Evolutionary conservation across 2,329 filamentous ascomycete species (phyloP), one percentile per base, ranked within the genome.

Genomic region (Diaporthe sp.): DNA sequence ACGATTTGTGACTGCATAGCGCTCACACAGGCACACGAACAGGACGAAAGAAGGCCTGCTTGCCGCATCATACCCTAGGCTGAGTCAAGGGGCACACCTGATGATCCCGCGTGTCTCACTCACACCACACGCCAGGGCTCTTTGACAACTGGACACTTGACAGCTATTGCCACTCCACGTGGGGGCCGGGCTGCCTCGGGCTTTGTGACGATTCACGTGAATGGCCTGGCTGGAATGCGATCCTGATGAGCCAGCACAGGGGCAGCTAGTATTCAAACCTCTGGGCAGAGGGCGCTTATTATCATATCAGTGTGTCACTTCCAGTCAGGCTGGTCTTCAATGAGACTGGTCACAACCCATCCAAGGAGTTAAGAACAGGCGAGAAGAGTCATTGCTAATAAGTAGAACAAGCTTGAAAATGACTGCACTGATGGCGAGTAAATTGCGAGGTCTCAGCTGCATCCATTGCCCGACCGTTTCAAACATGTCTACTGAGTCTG

Each of bases 21-120:
- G 7, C n/a, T 15, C 28, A 25, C 61, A 28, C 30, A 52, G n/a
- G 22, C 55, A n/a, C 22, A 52, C 47, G n/a, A 57, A 71, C 50
- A 33, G 15, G 19, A 70, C 15, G 30, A 45, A 45, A 2, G 42
- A 42, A 15, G 12, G n/a, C 50, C 50, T 3, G 35, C 35, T 40
- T 58, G 47, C 42, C 42, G 50, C 45, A 33, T 72, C 70, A 30
- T 28, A 54, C 25, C 64, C 7, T 25, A 33, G 33, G 50, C 70
- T 64, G 57, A 72, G 57, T 64, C 70, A 72, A 54, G 57, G 70
- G 45, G 33, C 25, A 38, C 70, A 72, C 55, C 70, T 64, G 70
- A 72, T 72, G n/a, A 13, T 35, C 50, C 57, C 70, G 25, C 57
- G 30, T 72, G 70, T 72, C 70, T 72, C 47, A 61, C 25, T 30